Conservation (phyloP, 768 basidiomycete genomes). For the Lactarius akahatsu region DNA sequence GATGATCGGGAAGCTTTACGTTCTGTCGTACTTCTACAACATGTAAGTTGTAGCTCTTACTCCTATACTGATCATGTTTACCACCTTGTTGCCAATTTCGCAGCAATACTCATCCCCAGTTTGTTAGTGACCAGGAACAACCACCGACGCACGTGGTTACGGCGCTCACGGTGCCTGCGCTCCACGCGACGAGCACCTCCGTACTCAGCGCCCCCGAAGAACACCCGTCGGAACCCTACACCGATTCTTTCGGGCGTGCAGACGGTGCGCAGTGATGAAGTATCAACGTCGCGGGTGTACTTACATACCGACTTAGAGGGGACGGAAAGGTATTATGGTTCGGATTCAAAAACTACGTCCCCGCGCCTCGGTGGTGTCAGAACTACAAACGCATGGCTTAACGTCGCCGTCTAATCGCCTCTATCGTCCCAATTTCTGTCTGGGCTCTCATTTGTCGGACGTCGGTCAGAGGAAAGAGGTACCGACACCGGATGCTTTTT, state of each 20-base stretch:
- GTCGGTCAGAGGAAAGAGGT: no score
- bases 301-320: neutral
- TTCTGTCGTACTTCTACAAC: conserved; percentile 11
- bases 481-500: no score
- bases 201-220: neutral
- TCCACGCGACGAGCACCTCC: neutral
- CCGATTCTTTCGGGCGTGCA: neutral
- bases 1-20: conserved; percentile 10
- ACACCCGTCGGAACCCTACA: no score
- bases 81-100: neutral
- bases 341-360: neutral
- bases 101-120: neutral
- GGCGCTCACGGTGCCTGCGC: conserved; percentile 3
- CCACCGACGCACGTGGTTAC: neutral
- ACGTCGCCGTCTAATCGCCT: neutral
- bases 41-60: neutral
- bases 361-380: neutral
- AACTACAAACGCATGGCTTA: neutral
- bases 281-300: neutral
- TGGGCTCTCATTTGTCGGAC: neutral
- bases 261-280: neutral
- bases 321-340: neutral
- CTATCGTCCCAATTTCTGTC: neutral
- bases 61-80: neutral
- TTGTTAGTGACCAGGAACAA: neutral